Base-by-base conservation (phyloP, 495 filamentous ascomycete species). In the Podospora pseudoanserina region DNA sequence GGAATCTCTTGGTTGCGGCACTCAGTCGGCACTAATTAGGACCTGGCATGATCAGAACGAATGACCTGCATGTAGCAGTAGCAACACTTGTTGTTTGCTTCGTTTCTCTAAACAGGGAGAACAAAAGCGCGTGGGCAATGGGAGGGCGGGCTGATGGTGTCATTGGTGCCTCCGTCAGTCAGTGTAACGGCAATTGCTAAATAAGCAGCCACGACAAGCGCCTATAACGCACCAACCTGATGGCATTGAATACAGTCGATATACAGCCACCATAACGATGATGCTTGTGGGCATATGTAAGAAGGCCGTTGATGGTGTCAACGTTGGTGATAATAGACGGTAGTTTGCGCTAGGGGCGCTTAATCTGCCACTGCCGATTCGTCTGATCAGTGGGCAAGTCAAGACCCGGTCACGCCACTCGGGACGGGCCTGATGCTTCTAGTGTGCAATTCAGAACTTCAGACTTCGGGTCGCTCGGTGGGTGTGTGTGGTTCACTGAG, bases 331-430 rank as follows among this genome's bases (percentile, higher is more conserved):
- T 65, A 44, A 2, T 60, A 44, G 32, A 26, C 23, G 16, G 62
- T 20, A 23, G 15, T 34, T 20, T 16, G 13, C 23, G 62, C 39
- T 54, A 65, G 20, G 34, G 53, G 71, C 71, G 71, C 71, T 70
- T 73, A 71, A 44, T 34, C 15, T 30, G 30, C 32, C 64, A 44
- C 57, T 69, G 65, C 64, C 68, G 68, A 73, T 73, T 73, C 68
- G 68, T 63, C 66, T 69, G 57, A 69, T 68, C 59, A 32, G 4
- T 11, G 16, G 19, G 32, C 30, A 63, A 63, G 61, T 39, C 30
- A 32, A n/a, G 30, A 63, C 28, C 5, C 4, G 11, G 30, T 39
- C 32, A 63, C 18, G 55, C 55, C 55, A 58, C 55, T 30, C 59
- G 44, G 65, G 5, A 62, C 59, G 61, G 30, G 53, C 18, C 6